phyloP scores from a whole-genome alignment of 1,284 basidiomycete species.

The Trichosporon coremiiforme region DNA sequence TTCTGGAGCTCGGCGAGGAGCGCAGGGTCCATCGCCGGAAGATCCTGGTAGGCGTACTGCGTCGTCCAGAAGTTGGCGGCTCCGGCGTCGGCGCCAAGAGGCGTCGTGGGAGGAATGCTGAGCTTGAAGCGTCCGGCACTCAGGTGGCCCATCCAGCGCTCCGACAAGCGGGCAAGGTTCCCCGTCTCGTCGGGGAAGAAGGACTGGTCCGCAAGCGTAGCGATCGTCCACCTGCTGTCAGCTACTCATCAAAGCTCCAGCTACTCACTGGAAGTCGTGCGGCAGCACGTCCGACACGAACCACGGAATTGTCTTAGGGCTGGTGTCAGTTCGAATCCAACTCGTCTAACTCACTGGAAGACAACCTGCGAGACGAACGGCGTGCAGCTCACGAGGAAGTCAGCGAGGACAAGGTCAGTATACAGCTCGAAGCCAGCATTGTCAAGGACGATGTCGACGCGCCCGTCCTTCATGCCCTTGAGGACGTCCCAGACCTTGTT shows the following conservation, averaged over 20 bases:
- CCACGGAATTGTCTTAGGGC: conserved; percentile 81
- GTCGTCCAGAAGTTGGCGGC: conserved; percentile 78
- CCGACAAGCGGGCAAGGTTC: conserved; percentile 64
- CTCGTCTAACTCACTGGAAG: conserved; percentile 71
- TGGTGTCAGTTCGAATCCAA: conserved; percentile 42
- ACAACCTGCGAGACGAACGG: conserved; percentile 76
- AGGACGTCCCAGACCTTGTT: conserved; percentile 74
- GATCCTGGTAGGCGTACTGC: conserved; percentile 78
- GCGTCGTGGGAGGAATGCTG: conserved; percentile 67
- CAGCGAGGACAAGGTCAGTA: conserved; percentile 91
- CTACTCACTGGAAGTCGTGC: conserved; percentile 64
- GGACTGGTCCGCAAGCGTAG: conserved; percentile 58
- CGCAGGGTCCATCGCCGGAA: conserved; percentile 65
- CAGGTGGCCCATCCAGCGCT: conserved; percentile 74
- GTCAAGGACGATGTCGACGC: conserved; percentile 88
- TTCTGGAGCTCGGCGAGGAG: conserved; percentile 65
- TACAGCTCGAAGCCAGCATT: conserved; percentile 95
- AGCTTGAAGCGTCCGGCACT: conserved; percentile 71
- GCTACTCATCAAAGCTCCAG: conserved; percentile 5
- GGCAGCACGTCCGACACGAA: conserved; percentile 91
- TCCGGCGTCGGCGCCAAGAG: conserved; percentile 61
- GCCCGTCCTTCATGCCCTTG: conserved; percentile 61
- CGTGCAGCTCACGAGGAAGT: conserved; percentile 86
- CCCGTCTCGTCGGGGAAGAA: conserved; percentile 65
- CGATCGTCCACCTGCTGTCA: conserved; percentile 55